Conservation (phyloP, 208 protist species). For the Trichomonas vaginalis region DNA sequence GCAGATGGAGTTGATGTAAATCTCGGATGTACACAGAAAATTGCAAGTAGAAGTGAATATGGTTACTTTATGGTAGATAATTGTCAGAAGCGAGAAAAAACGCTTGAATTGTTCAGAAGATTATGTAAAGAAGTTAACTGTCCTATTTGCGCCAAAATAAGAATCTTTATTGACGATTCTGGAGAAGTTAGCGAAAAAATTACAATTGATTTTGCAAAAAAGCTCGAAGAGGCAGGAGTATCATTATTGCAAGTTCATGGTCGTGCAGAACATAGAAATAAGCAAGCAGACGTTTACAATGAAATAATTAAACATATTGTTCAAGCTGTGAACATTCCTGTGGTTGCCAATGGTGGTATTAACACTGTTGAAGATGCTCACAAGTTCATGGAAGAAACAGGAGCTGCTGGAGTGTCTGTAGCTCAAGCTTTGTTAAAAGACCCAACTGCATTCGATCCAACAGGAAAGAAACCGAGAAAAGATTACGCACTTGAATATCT, state of each 20-base stretch:
- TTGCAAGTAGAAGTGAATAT: conserved; percentile 35
- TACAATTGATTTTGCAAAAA: conserved; percentile 1
- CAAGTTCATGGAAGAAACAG: not conserved
- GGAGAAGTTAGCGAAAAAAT: not conserved
- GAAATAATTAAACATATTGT: conserved; percentile 17
- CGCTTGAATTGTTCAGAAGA: not conserved
- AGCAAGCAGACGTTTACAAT: not conserved
- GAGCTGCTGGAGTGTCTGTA: not conserved
- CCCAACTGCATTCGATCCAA: not conserved
- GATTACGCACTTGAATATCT: not conserved
- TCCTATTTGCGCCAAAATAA: conserved; percentile 35
- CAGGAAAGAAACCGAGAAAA: not conserved
- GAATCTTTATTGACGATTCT: conserved; percentile 15
- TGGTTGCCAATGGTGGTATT: conserved; percentile 19
- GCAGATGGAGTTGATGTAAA: conserved; percentile 38
- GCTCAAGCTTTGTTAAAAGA: conserved; percentile 11
- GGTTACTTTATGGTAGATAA: conserved; percentile 33
- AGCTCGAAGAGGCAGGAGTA: conserved; percentile 20
- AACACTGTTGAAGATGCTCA: not conserved
- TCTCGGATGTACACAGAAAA: conserved; percentile 37
- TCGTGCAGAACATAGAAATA: not conserved
- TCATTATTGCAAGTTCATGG: conserved; percentile 22
- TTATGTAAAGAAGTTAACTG: not conserved
- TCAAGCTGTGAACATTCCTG: conserved; percentile 8
- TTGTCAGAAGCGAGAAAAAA: not conserved